Base-by-base conservation (phyloP, 768 basidiomycete species). In the Agrocybe pediades region DNA sequence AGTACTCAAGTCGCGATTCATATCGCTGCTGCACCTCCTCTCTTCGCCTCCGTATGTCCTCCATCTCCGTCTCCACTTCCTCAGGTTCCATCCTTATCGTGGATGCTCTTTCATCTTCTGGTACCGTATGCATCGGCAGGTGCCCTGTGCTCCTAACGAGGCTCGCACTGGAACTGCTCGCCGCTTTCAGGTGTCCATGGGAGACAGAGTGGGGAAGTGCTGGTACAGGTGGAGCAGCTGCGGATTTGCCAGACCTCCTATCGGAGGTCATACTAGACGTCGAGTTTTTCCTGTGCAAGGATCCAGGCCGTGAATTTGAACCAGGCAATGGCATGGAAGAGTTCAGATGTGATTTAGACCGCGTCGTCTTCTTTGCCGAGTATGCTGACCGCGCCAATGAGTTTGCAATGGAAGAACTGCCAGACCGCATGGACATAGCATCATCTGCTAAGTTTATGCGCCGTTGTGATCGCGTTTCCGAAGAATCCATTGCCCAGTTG, bases 21-120 rank as follows among this genome's bases (percentile, higher is more conserved):
- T 93, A 93, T 59, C 90, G 80, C 58, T 72, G 74, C 27, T 78
- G 79, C 25, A 93, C 88, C 62, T 91, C 90, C 50, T 81, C 84
- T 30, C 88, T 74, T 57, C 88, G 77, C 56, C 81, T 67, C 50
- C 86, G 81, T 53, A 93, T 85, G 49, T 90, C 88, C 13, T 77
- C 75, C 74, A 90, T 75, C 70, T 90, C 88, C 6, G 69, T 67
- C 61, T 87, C 84, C 50, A 78, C 48, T 44, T 65, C 71, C 27
- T 66, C 73, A 36, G 67, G 63, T 30, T 73, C 73, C 57, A 68
- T 46, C 49, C 66, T 62, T 24, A 62, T 64, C 23, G 65, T 64
- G 15, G 62, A 60, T 43, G 58, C 49, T 33, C 60, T 62, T 46
- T 79, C 80, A 23, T 78, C 74, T 64, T 85, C 85, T 13, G 71